Conservation (phyloP, 2,329 filamentous ascomycete species). For the Ophiostoma sp. region DNA sequence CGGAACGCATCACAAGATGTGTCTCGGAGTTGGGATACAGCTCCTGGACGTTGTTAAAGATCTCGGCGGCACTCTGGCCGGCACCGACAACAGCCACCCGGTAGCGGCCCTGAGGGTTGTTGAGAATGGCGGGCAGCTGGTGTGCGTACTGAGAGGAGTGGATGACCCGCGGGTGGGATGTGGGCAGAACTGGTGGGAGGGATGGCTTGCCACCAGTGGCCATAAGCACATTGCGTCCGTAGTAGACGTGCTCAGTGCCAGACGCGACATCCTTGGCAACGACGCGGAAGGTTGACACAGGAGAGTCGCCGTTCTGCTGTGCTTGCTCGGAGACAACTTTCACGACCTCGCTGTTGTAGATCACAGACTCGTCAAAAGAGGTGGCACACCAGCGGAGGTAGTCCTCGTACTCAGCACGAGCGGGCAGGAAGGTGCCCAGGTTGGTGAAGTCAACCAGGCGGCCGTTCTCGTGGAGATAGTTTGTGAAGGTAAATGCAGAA, state of each 20-base stretch:
- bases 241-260: conserved; percentile 53
- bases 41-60: conserved; percentile 83
- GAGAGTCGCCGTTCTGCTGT: conserved; percentile 26
- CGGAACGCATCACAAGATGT: conserved; percentile 74
- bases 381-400: conserved; percentile 91
- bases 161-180: conserved; percentile 70
- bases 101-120: conserved; percentile 58
- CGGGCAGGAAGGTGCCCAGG: conserved; percentile 81
- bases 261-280: conserved; percentile 62
- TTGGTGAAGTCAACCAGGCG: conserved; percentile 92
- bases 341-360: conserved; percentile 76
- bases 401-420: conserved; percentile 87
- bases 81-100: conserved; percentile 82
- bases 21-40: conserved; percentile 81
- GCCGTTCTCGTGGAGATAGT: conserved; percentile 80
- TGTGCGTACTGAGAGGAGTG: conserved; percentile 87
- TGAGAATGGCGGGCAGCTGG: conserved; percentile 60
- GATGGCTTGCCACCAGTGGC: conserved; percentile 63
- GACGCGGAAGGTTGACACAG: conserved; percentile 67
- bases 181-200: conserved; percentile 69
- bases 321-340: conserved; percentile 61
- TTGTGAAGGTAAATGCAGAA: conserved; percentile 91
- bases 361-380: conserved; percentile 71
- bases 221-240: conserved; percentile 65
- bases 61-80: conserved; percentile 92